Evolutionary conservation across 116 monocot species (phyloP), one percentile per base, ranked within the genome.

Genomic region (Posidonia oceanica): DNA sequence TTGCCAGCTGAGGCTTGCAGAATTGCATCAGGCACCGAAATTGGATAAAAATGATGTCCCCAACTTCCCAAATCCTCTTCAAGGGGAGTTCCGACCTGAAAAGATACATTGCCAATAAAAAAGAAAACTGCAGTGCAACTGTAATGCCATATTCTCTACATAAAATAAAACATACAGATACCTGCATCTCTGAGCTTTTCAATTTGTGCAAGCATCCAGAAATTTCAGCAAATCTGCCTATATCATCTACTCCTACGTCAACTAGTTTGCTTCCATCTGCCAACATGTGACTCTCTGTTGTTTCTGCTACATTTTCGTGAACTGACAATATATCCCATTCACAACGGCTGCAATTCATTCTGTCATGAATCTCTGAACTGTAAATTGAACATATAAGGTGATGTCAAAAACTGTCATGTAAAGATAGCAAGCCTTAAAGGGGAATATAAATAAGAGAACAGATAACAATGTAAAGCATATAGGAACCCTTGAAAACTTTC

Each of bases 341-440:
- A 66, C 98, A 93, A 17, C 98, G 89, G 37, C 57, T 67, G 69
- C 98, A 98, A 41, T 90, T 84, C 84, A 98, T 85, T 68, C 93
- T 93, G 64, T 86, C 90, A 84, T 98, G 98, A 74, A 98, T 98
- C 67, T 88, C 88, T 58, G 93, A 93, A 72, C 98, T 98, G 69
- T 22, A 56, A 29, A 56, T 36, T 72, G 12, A 36, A 67, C 18
- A 40, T 38, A 29, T 36, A 23, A 14, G 53, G 8, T 59, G 64
- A 55, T 39, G 12, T 48, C 48, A 48, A 12, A 10, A 48, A 48
- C 48, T 48, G 48, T 10, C 2, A 48, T 48, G 48, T 48, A 12
- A 48, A 48, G 7, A 48, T 48, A 48, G 7, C 48, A 48, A 10
- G 48, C 12, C 7, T 48, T 48, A 7, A 48, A 48, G 48, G 7